These are phyloP conservation scores for Leptomonas pyrrhocoris DNA, from an alignment of 208 protist species.

Conservation along the genomic window DNA sequence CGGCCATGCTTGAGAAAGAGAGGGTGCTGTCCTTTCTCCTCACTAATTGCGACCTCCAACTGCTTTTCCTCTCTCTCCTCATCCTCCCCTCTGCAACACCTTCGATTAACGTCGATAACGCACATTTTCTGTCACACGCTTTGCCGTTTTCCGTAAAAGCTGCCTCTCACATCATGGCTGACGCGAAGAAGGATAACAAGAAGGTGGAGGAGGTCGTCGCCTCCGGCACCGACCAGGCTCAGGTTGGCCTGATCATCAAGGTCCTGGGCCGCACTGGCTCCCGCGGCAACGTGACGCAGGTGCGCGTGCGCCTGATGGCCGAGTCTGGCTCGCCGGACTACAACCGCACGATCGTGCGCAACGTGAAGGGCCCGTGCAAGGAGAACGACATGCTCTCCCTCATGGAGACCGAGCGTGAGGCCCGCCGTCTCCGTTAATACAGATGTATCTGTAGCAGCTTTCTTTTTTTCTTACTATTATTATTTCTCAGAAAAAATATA, in stretches of 20 bases:
- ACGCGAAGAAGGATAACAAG: conserved; percentile 89
- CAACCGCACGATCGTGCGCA: conserved; percentile 98
- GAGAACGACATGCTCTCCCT: conserved; percentile 99
- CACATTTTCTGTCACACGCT: background rate
- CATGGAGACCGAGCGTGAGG: conserved; percentile 99
- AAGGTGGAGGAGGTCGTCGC: conserved; percentile 80
- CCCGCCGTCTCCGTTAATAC: conserved; percentile 98
- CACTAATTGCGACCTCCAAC: background rate
- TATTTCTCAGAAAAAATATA: conserved; percentile 25
- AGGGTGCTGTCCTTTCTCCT: background rate
- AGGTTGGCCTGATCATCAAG: conserved; percentile 97
- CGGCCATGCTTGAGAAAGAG: background rate
- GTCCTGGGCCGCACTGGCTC: conserved; percentile 99
- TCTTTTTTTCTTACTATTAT: conserved; percentile 26
- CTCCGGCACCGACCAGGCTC: conserved; percentile 77
- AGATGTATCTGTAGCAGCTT: conserved; percentile 22
- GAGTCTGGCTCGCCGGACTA: conserved; percentile 86
- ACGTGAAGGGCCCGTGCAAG: conserved; percentile 99
- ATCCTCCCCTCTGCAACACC: background rate
- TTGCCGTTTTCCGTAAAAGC: background rate
- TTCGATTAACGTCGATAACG: background rate
- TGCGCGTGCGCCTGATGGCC: conserved; percentile 95
- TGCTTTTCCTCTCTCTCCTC: background rate
- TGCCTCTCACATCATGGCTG: background rate
- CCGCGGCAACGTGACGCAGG: conserved; percentile 99